phyloP scores from a whole-genome alignment of 768 basidiomycete genomes.

The Boletus reticuloceps region DNA sequence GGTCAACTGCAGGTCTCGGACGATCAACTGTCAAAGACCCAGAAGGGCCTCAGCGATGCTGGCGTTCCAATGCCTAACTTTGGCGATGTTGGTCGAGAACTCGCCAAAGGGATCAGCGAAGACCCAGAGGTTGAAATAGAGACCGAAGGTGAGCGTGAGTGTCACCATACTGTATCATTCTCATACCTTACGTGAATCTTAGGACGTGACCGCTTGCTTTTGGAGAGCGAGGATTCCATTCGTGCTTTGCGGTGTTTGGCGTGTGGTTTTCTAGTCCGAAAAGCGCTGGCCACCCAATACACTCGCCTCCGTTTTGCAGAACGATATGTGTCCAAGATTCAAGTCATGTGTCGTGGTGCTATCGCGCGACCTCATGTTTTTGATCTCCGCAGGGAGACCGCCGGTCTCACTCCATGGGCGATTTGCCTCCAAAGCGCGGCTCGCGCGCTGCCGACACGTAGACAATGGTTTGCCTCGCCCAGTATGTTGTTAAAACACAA shows the following conservation, averaged over 20 bases:
- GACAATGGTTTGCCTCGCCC: conserved; percentile 47
- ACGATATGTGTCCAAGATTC: conserved; percentile 62
- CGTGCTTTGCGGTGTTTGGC: conserved; percentile 65
- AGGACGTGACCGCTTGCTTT: conserved; percentile 82
- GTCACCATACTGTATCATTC: conserved; percentile 3
- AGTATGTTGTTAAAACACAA: conserved; percentile 61
- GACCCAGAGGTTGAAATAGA: conserved; percentile 66
- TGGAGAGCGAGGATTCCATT: conserved; percentile 75
- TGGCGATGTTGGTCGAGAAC: conserved; percentile 74
- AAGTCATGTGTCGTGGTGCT: conserved; percentile 62
- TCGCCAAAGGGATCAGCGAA: conserved; percentile 89
- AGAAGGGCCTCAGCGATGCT: conserved; percentile 86
- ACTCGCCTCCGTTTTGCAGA: conserved; percentile 63
- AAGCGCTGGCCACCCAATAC: conserved; percentile 50
- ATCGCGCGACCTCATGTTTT: conserved; percentile 51
- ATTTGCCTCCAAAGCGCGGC: conserved; percentile 65
- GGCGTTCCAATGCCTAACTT: conserved; percentile 95
- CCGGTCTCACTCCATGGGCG: conserved; percentile 54
- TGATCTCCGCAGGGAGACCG: conserved; percentile 40
- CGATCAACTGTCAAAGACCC: conserved; percentile 87
- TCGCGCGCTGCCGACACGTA: conserved; percentile 58
- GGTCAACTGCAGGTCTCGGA: conserved; percentile 94
- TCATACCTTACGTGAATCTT: background rate
- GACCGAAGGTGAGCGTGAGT: conserved; percentile 79
- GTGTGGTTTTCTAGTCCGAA: conserved; percentile 69